Evolutionary conservation across 192 early-diverging fungal genomes (phyloP).

Genomic region (Lunasporangiospora selenospora): DNA sequence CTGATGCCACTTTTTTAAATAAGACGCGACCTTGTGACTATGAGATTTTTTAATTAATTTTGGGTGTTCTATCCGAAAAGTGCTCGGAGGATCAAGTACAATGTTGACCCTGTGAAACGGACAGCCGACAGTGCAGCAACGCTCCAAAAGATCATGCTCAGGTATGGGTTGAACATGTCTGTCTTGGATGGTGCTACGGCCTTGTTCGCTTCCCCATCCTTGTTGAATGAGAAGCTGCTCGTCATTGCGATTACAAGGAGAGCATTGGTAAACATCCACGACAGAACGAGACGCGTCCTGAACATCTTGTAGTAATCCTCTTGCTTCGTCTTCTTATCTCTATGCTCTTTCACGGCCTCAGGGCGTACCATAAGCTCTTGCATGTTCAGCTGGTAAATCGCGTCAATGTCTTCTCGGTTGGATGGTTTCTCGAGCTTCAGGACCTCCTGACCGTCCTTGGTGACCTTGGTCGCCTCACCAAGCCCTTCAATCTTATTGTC

Average conservation of each 20-base stretch:
- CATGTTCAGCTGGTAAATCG: slow-evolving; percentile 81
- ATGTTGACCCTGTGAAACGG: slow-evolving; percentile 74
- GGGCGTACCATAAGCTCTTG: slow-evolving; percentile 54
- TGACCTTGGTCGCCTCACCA: slow-evolving; percentile 71
- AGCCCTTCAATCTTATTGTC: slow-evolving; percentile 72
- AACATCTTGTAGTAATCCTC: slow-evolving; percentile 91
- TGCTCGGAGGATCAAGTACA: slow-evolving; percentile 70
- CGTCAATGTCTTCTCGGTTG: slow-evolving; percentile 80
- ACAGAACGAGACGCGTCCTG: slow-evolving; percentile 79
- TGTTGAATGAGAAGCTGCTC: slow-evolving; percentile 22
- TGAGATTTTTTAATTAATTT: background rate
- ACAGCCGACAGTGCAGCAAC: slow-evolving; percentile 73
- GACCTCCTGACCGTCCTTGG: slow-evolving; percentile 72
- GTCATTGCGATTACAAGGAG: slow-evolving; percentile 76
- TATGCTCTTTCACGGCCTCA: slow-evolving; percentile 59
- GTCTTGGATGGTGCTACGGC: slow-evolving; percentile 2
- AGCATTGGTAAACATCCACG: slow-evolving; percentile 88
- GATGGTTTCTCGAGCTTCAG: slow-evolving; percentile 76
- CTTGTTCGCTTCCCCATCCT: slow-evolving; percentile 18
- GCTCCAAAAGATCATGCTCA: slow-evolving; percentile 87
- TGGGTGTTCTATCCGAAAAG: slow-evolving; percentile 57
- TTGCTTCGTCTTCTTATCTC: slow-evolving; percentile 79
- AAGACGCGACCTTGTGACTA: too few species aligned
- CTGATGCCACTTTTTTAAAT: too few species aligned
- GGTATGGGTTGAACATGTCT: slow-evolving; percentile 49